Evolutionary conservation across 192 early-diverging fungal species (phyloP), one percentile per base, ranked within the genome.

Genomic region (Entomortierella parvispora): DNA sequence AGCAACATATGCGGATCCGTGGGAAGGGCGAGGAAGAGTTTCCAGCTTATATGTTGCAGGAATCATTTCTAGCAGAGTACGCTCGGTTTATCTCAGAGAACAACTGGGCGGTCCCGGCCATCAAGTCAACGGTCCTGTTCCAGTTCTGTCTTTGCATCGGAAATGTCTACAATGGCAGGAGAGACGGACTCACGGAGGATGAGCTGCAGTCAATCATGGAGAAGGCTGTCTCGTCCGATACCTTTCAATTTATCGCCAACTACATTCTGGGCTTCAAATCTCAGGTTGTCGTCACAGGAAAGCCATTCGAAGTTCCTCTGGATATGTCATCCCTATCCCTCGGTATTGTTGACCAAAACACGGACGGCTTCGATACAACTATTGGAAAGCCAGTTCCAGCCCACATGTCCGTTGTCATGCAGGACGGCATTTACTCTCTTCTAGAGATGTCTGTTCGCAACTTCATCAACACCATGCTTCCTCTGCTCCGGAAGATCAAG

Each of bases 241-340:
- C 85, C 1, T 90, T 91, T 33, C 85, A 84, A 34, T 91, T 91
- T 70, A 86, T 88, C 22, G 85, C 82, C 25, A 82, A 87, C 65
- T 90, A 90, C 63, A 69, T 91, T 11, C 81, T 93, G 20, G 83
- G 71, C 5, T 81, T 81, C 71, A 71, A 81, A 37, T 74, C 70
- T 37, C 71, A 68, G 20, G 56, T 64, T 17, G 20, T 58, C 3
- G 20, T 67, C 26, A 61, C 55, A 23, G 74, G 66, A 52, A 64
- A 77, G 44, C 65, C 54, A 31, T 46, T 63, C n/a, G 74, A 68
- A 25, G 47, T 46, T 18, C 74, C 74, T 11, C 64, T 77, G 22
- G 45, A 62, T 9, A 63, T 77, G 2, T 33, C 74, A 11, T 68
- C 58, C 26, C 52, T 59, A n/a, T 59, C 66, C 7, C 33, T 77